phyloP scores from a whole-genome alignment of 139 green algal genomes.

The Chlorella vulgaris region DNA sequence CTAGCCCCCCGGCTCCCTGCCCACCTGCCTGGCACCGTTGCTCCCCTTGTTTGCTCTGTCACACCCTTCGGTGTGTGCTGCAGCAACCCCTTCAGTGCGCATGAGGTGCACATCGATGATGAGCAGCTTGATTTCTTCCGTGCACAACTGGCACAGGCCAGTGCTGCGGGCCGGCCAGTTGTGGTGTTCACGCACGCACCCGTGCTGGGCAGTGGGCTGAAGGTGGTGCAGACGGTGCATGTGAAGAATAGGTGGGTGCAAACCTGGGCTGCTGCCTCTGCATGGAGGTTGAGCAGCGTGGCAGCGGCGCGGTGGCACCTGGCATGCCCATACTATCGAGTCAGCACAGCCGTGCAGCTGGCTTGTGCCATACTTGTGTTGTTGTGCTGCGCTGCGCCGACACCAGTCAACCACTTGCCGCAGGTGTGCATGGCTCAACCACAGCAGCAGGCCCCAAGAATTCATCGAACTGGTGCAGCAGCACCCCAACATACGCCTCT shows the following conservation, averaged over 20 bases:
- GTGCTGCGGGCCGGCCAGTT: constrained; percentile 55
- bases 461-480: constrained; percentile 71
- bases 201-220: constrained; percentile 77
- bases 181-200: constrained; percentile 81
- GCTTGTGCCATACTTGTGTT: no score
- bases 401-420: no score
- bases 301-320: no score
- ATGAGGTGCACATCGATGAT: constrained; percentile 77
- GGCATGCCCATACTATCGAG: no score
- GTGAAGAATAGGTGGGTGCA: constrained; percentile 81
- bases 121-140: constrained; percentile 79
- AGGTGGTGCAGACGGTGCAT: constrained; percentile 76
- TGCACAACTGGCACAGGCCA: constrained; percentile 35
- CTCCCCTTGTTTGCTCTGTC: no score
- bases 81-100: constrained; percentile 30
- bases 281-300: no score
- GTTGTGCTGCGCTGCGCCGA: no score
- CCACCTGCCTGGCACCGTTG: no score
- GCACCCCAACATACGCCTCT: constrained; percentile 72
- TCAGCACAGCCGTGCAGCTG: no score
- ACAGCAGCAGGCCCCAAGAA: constrained; percentile 48
- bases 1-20: no score
- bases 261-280: no score
- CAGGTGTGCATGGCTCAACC: constrained; percentile 62
- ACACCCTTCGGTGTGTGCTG: background rate